These are phyloP conservation scores for Albophoma yamanashiensis DNA, from an alignment of 2,329 filamentous ascomycete species.

Conservation along the genomic window DNA sequence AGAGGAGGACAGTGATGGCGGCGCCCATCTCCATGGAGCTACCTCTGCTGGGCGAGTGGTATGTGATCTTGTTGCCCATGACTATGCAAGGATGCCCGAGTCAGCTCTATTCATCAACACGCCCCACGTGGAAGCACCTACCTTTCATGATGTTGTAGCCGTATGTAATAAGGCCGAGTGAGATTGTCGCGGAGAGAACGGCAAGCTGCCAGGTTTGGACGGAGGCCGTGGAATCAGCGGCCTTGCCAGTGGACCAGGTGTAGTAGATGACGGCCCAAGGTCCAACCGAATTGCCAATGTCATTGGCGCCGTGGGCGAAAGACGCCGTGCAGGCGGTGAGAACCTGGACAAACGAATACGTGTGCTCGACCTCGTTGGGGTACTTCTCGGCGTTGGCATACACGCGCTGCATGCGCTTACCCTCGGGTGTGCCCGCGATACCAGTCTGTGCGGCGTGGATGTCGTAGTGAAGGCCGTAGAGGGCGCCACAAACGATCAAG, in stretches of 20 bases:
- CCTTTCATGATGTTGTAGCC: constrained; percentile 81
- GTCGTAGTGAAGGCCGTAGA: constrained; percentile 74
- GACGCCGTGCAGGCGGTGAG: constrained; percentile 62
- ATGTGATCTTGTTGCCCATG: constrained; percentile 75
- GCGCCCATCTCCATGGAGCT: constrained; percentile 70
- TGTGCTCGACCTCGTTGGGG: constrained; percentile 59
- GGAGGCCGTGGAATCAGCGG: constrained; percentile 48
- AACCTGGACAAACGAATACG: constrained; percentile 57
- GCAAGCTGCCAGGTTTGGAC: constrained; percentile 71
- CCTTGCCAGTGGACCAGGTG: constrained; percentile 53
- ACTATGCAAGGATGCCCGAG: constrained; percentile 27
- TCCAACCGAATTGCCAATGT: constrained; percentile 62
- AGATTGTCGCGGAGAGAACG: constrained; percentile 54
- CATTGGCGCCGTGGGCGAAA: constrained; percentile 68
- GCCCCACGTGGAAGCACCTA: constrained; percentile 20
- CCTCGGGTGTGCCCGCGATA: constrained; percentile 10
- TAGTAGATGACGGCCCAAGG: constrained; percentile 61
- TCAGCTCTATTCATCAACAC: neutral
- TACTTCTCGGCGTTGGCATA: constrained; percentile 56
- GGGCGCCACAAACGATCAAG: constrained; percentile 46
- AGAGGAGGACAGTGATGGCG: constrained; percentile 64
- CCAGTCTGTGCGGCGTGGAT: constrained; percentile 43
- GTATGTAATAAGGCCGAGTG: constrained; percentile 59
- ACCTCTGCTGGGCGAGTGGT: constrained; percentile 46
- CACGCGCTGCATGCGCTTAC: constrained; percentile 33